Evolutionary conservation across 768 basidiomycete genomes (phyloP).

Genomic region (Boletus subparvulus): DNA sequence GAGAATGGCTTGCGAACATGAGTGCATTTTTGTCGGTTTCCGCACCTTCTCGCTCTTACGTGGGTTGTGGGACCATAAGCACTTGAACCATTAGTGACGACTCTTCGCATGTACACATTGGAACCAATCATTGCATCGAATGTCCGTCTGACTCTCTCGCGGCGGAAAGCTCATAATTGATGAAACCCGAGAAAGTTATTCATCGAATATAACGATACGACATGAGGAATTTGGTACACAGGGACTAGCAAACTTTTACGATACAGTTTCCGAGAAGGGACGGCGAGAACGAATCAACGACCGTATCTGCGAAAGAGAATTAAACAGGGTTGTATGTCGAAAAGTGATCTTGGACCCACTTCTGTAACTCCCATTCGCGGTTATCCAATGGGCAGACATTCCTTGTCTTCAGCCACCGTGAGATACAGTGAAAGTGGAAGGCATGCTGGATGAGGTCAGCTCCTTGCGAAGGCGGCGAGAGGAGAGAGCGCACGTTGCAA

Average conservation of each 20-base stretch:
- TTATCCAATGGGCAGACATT: conserved; percentile 95
- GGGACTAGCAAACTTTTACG: conserved; percentile 10
- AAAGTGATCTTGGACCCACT: conserved; percentile 51
- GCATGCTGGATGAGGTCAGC: conserved; percentile 65
- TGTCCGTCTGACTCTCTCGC: neutral
- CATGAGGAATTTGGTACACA: conserved; percentile 13
- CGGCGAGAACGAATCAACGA: conserved; percentile 30
- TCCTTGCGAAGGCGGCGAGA: neutral
- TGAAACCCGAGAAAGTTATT: neutral
- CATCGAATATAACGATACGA: neutral
- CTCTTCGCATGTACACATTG: neutral
- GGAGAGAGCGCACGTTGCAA: conserved; percentile 68
- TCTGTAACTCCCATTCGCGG: conserved; percentile 95
- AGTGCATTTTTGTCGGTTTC: neutral
- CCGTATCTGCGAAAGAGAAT: conserved; percentile 36
- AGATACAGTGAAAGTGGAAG: conserved; percentile 99
- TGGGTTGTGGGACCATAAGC: neutral
- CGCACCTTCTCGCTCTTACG: neutral
- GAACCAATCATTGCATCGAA: neutral
- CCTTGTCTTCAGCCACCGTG: conserved; percentile 97
- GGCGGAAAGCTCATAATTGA: neutral
- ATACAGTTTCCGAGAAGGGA: conserved; percentile 14
- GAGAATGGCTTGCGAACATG: neutral
- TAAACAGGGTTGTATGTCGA: neutral
- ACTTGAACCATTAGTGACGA: too few relatives aligned